Conservation (phyloP, 345 rosid species). For the Gossypium herbaceum region DNA sequence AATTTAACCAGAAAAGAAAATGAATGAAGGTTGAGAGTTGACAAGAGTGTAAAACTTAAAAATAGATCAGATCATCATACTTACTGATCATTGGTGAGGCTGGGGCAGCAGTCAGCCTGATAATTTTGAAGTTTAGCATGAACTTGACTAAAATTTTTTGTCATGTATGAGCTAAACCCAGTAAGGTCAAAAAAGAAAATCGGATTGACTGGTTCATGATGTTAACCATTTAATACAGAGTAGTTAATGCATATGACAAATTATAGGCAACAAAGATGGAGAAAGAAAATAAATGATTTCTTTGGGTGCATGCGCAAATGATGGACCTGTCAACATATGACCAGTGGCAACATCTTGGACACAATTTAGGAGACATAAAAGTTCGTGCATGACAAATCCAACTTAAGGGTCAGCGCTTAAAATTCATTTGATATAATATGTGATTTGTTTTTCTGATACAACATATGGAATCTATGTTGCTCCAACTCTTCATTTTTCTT, state of each 20-base stretch:
- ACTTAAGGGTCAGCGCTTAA: background rate
- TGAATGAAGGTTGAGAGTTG: background rate
- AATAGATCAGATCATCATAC: background rate
- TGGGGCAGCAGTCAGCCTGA: background rate
- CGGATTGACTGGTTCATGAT: background rate
- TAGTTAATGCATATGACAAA: background rate
- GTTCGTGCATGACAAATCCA: background rate
- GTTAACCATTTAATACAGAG: background rate
- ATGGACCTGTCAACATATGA: background rate
- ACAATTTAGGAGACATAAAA: background rate
- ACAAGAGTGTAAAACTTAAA: background rate
- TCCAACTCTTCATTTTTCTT: too few species aligned
- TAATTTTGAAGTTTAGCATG: background rate
- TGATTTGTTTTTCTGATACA: background rate
- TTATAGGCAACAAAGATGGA: background rate
- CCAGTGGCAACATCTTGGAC: background rate
- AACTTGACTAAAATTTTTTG: background rate
- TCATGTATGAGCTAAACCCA: background rate
- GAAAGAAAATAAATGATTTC: background rate
- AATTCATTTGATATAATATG: background rate
- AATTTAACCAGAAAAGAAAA: constrained; percentile 1
- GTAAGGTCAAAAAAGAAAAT: background rate
- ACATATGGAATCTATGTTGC: background rate
- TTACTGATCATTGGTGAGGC: background rate
- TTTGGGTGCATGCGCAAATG: background rate